Evolutionary conservation across 2,329 filamentous ascomycete species (phyloP).

Genomic region (Neonectria hederae): DNA sequence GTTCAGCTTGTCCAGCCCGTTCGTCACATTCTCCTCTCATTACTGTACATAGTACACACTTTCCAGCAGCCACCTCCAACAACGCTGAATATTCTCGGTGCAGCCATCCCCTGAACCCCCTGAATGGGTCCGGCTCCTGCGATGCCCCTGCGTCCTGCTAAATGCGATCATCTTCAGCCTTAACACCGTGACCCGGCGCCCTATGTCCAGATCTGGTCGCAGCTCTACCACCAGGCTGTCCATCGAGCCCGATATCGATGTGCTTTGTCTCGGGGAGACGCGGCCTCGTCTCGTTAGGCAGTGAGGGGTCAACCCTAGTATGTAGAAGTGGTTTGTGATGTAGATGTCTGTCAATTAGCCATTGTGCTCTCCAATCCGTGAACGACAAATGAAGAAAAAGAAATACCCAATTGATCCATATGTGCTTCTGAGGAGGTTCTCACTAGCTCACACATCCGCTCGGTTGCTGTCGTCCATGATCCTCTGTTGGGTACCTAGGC

Average conservation of each 20-base stretch:
- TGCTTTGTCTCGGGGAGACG: conserved; percentile 23
- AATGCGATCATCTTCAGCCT: conserved; percentile 27
- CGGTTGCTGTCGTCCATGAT: conserved; percentile 25
- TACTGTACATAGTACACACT: conserved; percentile 20
- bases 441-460: conserved; percentile 30
- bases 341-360: conserved; percentile 14
- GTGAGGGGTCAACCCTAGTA: conserved; percentile 26
- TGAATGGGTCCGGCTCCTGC: conserved; percentile 27
- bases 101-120: conserved; percentile 31
- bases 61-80: conserved; percentile 33
- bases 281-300: conserved; percentile 30
- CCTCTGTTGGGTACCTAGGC: conserved; percentile 26
- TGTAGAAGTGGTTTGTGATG: conserved; percentile 32
- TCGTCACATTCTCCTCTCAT: not conserved
- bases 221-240: conserved; percentile 33
- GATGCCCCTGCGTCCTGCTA: conserved; percentile 27
- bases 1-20: too few relatives aligned
- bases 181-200: not conserved
- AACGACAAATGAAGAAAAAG: not conserved
- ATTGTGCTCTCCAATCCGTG: not conserved
- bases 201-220: conserved; percentile 5
- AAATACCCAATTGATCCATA: conserved; percentile 31
- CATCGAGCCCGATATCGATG: not conserved
- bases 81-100: conserved; percentile 30
- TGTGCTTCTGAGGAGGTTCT: conserved; percentile 25